Percentiles rank a stretch among this genome's conserved stretches.
phyloP scores from a whole-genome alignment of 2,329 filamentous ascomycete species.

The Diaporthe australafricana region DNA sequence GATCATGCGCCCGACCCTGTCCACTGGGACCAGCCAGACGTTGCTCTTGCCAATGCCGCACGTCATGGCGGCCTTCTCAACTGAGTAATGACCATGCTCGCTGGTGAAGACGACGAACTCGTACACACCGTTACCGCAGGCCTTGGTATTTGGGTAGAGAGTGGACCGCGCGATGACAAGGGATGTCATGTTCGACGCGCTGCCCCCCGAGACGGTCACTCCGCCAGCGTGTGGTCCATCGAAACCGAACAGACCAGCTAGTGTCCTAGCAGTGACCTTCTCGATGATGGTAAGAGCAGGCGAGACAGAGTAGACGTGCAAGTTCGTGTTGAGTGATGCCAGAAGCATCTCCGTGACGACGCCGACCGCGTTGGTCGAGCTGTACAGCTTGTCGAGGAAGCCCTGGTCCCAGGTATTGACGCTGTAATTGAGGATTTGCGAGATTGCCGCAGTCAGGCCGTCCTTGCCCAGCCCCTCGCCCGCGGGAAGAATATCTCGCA shows the following conservation, averaged over 20 bases:
- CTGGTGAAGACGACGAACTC: slow-evolving; percentile 89
- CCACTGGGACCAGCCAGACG: slow-evolving; percentile 81
- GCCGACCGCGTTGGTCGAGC: slow-evolving; percentile 88
- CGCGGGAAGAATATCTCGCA: slow-evolving; percentile 69
- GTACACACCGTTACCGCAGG: slow-evolving; percentile 71
- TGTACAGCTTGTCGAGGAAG: slow-evolving; percentile 95
- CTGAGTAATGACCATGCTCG: slow-evolving; percentile 90
- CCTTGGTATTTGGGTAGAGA: slow-evolving; percentile 83
- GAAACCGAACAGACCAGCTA: slow-evolving; percentile 85
- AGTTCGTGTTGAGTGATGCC: slow-evolving; percentile 90
- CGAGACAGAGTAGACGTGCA: slow-evolving; percentile 94
- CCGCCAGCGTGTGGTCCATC: slow-evolving; percentile 77
- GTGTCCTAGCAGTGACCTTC: slow-evolving; percentile 78
- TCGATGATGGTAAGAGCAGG: slow-evolving; percentile 90
- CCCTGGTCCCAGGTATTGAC: slow-evolving; percentile 99
- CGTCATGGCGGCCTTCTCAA: slow-evolving; percentile 94
- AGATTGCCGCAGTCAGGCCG: slow-evolving; percentile 78
- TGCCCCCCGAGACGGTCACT: slow-evolving; percentile 84
- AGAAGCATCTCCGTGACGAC: slow-evolving; percentile 87
- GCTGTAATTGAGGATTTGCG: slow-evolving; percentile 81
- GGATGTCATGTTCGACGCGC: slow-evolving; percentile 85
- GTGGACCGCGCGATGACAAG: slow-evolving; percentile 90
- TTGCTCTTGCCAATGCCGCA: slow-evolving; percentile 82
- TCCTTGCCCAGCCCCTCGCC: slow-evolving; percentile 72
- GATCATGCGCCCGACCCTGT: slow-evolving; percentile 78